Percentiles rank a stretch among this genome's conserved stretches.
Conservation (phyloP, 2,329 filamentous ascomycete genomes). For the Chaetomium sp. region DNA sequence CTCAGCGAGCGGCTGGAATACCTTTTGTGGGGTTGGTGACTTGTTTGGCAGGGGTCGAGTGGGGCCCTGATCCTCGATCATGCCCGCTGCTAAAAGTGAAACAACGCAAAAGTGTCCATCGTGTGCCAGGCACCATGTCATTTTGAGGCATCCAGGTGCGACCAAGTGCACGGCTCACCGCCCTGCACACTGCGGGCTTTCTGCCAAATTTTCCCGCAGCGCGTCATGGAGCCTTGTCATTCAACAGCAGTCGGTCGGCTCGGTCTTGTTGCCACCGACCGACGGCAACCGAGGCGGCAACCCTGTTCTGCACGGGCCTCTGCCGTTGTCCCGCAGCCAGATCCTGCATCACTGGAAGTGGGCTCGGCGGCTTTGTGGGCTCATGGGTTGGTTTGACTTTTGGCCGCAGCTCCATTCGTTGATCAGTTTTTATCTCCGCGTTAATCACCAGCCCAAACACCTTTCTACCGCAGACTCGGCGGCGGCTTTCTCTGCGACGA, state of each 20-base stretch:
- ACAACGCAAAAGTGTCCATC: too few relatives aligned
- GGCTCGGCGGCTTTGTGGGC: too few relatives aligned
- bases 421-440: constrained; percentile 17
- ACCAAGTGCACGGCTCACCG: too few relatives aligned
- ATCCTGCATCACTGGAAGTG: constrained; percentile 12
- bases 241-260: constrained; percentile 4
- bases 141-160: too few relatives aligned
- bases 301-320: constrained; percentile 16
- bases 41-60: constrained; percentile 1
- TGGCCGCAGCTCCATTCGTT: constrained; percentile 8
- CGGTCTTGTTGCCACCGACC: constrained; percentile 4
- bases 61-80: background rate
- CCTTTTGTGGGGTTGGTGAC: background rate
- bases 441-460: constrained; percentile 7
- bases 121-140: too few relatives aligned
- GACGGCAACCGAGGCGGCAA: constrained; percentile 8
- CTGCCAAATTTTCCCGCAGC: too few relatives aligned
- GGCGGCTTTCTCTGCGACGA: constrained; percentile 4
- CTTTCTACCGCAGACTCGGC: constrained; percentile 4
- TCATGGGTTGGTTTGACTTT: constrained; percentile 8
- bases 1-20: too few relatives aligned
- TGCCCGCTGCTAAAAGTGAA: too few relatives aligned
- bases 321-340: constrained; percentile 14
- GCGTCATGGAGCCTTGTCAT: background rate
- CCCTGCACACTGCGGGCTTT: too few relatives aligned